A percentile compares a stretch with the other conserved stretches of the same genome.
These are phyloP conservation scores for Oryza brachyantha DNA, from an alignment of 176 grass and related monocot species.

Conservation along the genomic window DNA sequence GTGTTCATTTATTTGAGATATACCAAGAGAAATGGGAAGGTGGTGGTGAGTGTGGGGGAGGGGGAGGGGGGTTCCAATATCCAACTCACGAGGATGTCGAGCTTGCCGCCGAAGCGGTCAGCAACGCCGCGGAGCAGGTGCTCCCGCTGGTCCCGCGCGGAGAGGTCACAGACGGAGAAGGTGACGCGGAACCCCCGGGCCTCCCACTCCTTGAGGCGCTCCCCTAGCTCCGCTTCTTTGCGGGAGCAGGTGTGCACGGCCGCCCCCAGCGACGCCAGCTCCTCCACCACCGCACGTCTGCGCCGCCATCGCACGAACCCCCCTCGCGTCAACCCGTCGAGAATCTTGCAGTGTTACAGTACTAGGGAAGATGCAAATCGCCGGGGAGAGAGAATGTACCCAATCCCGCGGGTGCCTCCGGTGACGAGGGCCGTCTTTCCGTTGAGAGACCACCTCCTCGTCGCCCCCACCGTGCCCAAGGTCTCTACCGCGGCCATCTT, in stretches of 20 bases:
- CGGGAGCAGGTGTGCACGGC: conserved; percentile 64
- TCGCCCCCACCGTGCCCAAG: not conserved
- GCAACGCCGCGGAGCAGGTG: conserved; percentile 35
- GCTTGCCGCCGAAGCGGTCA: conserved; percentile 44
- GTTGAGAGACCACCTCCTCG: conserved; percentile 55
- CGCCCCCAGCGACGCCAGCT: conserved; percentile 55
- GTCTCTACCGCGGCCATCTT: conserved; percentile 19
- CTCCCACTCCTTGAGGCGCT: conserved; percentile 52
- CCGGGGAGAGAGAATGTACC: conserved; percentile 20
- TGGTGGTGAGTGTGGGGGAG: no score
- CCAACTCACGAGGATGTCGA: conserved; percentile 60
- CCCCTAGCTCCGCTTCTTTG: conserved; percentile 40
- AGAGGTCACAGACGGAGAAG: conserved; percentile 58
- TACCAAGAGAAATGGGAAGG: no score
- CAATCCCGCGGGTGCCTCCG: conserved; percentile 77
- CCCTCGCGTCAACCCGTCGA: not conserved
- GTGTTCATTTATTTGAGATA: not conserved
- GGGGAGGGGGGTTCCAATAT: no score
- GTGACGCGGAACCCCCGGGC: conserved; percentile 40
- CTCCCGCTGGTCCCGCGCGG: conserved; percentile 48
- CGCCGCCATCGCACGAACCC: not conserved
- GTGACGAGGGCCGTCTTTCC: conserved; percentile 71
- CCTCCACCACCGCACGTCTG: conserved; percentile 62
- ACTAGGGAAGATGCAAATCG: not conserved
- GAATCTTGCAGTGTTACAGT: not conserved